Base-by-base conservation (phyloP, 352 stramenopile genomes). In the Aphanomyces astaci region DNA sequence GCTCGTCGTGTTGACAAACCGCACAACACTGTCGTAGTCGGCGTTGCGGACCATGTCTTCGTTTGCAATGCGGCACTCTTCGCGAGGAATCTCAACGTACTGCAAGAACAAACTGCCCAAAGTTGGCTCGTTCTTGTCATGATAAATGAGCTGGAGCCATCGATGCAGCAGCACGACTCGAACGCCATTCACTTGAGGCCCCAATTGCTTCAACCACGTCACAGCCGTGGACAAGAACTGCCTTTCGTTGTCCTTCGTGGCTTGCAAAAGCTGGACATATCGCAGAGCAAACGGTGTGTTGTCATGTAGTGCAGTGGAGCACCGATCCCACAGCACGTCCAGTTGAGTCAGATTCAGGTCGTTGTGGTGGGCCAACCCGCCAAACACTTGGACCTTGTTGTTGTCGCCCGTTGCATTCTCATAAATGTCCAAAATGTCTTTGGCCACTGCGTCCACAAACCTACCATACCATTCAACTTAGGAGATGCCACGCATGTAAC, bases 141-240 rank as follows among this genome's bases (percentile, higher is more conserved):
- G 28, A 22, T 60, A n/a, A 59, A 62, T 45, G 19, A 22, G 11
- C 3, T 52, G 43, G 22, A 68, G 40, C 51, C 30, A 60, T 33
- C 33, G 46, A 32, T 68, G 62, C 32, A 68, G 30, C 17, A 68
- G 28, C 19, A 60, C 62, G 11, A 68, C 56, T 10, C 62, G 62
- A 19, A 68, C 19, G 15, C 28, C 22, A 17, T 57, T 68, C 4
- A 51, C 4, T 7, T 24, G 22, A 1, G 27, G 45, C 19, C 45
- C 45, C 9, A 53, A 53, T 53, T 19, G 45, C 45, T 53, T 53
- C 19, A 53, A 24, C 45, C 13, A 53, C 45, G 22, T n/a, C 45
- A 53, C 4, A 4, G 45, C 45, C 45, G 22, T 27, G 9, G 40
- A 10, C 43, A 52, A 22, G 31, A 66, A 22, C 13, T 43, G 22